A percentile compares a stretch with the other conserved stretches of the same genome.
phyloP scores from a whole-genome alignment of 192 early-diverging fungal species.

The Piromyces sp. region DNA sequence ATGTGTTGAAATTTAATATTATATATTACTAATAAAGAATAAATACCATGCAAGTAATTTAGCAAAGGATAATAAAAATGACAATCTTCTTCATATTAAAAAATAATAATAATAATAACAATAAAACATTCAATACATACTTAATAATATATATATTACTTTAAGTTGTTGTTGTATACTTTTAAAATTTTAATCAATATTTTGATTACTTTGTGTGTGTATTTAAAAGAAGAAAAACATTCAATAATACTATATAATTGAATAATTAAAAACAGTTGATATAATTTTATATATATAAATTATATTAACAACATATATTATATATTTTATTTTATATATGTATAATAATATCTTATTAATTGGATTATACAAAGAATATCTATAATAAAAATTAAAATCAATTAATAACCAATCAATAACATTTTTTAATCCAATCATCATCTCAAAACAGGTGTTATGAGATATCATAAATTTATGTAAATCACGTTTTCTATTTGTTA shows the following conservation, averaged over 20 bases:
- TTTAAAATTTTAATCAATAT: background rate
- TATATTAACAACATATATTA: too few species aligned
- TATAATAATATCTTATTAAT: background rate
- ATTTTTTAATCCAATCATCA: background rate
- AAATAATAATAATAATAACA: too few species aligned
- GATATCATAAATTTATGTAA: background rate
- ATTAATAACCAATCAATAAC: background rate
- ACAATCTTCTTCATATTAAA: too few species aligned
- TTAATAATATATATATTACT: background rate
- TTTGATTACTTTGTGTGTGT: background rate
- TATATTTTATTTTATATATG: too few species aligned
- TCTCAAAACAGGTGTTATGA: background rate
- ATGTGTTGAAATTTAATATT: too few species aligned
- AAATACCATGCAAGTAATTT: too few species aligned
- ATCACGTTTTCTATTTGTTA: background rate
- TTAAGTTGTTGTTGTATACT: background rate
- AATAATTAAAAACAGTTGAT: too few species aligned
- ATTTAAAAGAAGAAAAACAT: background rate
- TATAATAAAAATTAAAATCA: background rate
- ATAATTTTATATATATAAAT: too few species aligned
- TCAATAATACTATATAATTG: too few species aligned
- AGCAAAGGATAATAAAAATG: too few species aligned
- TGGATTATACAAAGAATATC: background rate
- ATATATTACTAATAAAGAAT: too few species aligned
- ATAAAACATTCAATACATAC: background rate